A percentile compares a stretch with the other conserved stretches of the same genome.
Evolutionary conservation across 768 basidiomycete species (phyloP).

Genomic region (Boletus speciosus): DNA sequence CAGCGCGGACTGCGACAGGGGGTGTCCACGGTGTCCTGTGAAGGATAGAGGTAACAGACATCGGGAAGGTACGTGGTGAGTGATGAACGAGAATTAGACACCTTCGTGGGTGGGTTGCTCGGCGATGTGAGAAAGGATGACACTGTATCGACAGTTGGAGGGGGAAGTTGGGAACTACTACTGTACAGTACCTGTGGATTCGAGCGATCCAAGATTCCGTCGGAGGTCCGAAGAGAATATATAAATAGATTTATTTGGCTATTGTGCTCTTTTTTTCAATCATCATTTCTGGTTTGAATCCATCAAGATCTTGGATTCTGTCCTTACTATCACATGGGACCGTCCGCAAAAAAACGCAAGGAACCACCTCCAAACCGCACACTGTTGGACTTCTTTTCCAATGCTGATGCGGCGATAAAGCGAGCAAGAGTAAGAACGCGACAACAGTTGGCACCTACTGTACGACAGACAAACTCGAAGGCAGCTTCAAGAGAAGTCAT

Average conservation of each 20-base stretch:
- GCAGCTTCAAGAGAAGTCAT: conserved; percentile 42
- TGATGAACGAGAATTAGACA: neutral
- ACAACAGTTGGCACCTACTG: neutral
- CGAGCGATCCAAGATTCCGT: too few species aligned
- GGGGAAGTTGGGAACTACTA: too few species aligned
- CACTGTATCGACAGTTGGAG: too few species aligned
- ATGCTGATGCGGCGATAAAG: conserved; percentile 19
- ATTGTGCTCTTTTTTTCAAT: too few species aligned
- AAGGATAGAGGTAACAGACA: conserved; percentile 41
- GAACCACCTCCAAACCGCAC: conserved; percentile 35
- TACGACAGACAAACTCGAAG: neutral
- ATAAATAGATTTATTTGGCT: too few species aligned
- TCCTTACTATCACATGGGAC: conserved; percentile 22
- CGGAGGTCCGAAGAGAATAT: too few species aligned
- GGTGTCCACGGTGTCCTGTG: conserved; percentile 74
- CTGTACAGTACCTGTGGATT: too few species aligned
- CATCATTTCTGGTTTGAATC: too few species aligned
- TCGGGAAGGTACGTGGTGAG: conserved; percentile 5
- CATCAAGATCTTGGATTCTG: too few species aligned
- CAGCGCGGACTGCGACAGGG: conserved; percentile 59
- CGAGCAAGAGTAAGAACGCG: conserved; percentile 14
- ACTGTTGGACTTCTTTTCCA: conserved; percentile 45
- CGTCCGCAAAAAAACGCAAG: conserved; percentile 36
- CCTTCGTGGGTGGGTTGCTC: too few species aligned
- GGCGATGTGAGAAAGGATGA: too few species aligned